Conservation (phyloP, 2,329 filamentous ascomycete genomes). For the Colletotrichum trifolii region DNA sequence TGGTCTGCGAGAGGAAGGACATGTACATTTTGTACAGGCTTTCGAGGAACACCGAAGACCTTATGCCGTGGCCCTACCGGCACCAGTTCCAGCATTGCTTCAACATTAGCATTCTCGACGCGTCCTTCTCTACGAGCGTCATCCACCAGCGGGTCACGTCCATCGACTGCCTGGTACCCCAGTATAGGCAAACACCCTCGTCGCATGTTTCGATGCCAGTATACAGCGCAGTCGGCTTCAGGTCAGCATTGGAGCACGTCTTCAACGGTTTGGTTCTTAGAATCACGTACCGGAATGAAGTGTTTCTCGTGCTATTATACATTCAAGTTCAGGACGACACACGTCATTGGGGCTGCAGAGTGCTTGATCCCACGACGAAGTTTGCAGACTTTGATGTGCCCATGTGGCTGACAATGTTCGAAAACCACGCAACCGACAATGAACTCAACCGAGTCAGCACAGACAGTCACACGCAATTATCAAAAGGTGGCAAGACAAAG, state of each 20-base stretch:
- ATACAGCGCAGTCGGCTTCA: conserved; percentile 28
- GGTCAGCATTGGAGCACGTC: conserved; percentile 1
- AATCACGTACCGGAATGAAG: conserved; percentile 6
- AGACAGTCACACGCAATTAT: too few relatives aligned
- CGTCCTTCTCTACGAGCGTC: conserved; percentile 18
- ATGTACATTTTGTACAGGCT: conserved; percentile 21
- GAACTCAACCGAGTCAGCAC: too few relatives aligned
- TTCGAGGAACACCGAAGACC: neutral
- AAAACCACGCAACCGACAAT: too few relatives aligned
- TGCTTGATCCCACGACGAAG: too few relatives aligned
- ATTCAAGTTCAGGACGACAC: too few relatives aligned
- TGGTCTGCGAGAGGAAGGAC: conserved; percentile 23
- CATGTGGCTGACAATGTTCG: too few relatives aligned
- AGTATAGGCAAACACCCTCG: conserved; percentile 26
- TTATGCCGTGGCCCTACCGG: conserved; percentile 24
- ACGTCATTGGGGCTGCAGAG: too few relatives aligned
- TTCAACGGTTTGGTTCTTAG: conserved; percentile 20
- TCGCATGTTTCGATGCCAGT: conserved; percentile 22
- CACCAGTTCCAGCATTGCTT: conserved; percentile 25
- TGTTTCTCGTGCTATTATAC: conserved; percentile 7
- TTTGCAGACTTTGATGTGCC: too few relatives aligned
- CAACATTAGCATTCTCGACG: conserved; percentile 14
- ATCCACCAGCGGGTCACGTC: conserved; percentile 11
- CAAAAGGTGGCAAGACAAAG: too few relatives aligned
- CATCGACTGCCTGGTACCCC: conserved; percentile 28